These are phyloP conservation scores for Chalciporus sp. DNA, from an alignment of 1,284 basidiomycete species.

Conservation along the genomic window DNA sequence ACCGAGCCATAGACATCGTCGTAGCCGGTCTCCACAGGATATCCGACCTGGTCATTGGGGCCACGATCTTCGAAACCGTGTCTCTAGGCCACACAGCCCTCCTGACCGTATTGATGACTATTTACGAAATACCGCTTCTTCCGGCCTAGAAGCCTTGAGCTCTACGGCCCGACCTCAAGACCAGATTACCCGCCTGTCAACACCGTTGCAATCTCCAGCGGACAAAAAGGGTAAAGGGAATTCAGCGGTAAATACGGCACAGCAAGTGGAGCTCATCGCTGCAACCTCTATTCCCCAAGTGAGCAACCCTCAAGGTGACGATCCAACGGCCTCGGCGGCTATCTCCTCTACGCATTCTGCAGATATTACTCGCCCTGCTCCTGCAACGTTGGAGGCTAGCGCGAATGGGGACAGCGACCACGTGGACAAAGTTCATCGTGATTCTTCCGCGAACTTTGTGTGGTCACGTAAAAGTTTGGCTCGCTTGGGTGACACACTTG, in stretches of 20 bases:
- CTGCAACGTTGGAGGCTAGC: not conserved
- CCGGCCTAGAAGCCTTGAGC: not conserved
- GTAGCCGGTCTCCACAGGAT: conserved; percentile 3
- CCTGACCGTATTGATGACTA: not conserved
- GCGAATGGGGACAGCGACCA: conserved; percentile 9
- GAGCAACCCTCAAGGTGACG: not conserved
- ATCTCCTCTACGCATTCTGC: not conserved
- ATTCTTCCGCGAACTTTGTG: conserved; percentile 18
- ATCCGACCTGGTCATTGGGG: not conserved
- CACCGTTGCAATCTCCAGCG: not conserved
- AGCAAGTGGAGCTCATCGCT: not conserved
- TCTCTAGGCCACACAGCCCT: conserved; percentile 2
- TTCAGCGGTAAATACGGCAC: not conserved
- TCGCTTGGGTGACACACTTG: not conserved
- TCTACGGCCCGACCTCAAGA: not conserved
- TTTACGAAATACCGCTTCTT: conserved; percentile 4
- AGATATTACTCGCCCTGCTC: not conserved
- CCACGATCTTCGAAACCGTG: not conserved
- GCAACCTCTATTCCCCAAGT: not conserved
- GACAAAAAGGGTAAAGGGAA: conserved; percentile 27
- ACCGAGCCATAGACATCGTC: conserved; percentile 2
- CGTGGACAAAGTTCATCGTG: conserved; percentile 13
- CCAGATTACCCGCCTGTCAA: not conserved
- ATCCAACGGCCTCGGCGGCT: not conserved
- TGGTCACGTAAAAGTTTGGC: conserved; percentile 19